Percentiles rank a stretch among this genome's conserved stretches.
Evolutionary conservation across 164 flowering plant genomes (phyloP).

Genomic region (Berberis vulgaris): DNA sequence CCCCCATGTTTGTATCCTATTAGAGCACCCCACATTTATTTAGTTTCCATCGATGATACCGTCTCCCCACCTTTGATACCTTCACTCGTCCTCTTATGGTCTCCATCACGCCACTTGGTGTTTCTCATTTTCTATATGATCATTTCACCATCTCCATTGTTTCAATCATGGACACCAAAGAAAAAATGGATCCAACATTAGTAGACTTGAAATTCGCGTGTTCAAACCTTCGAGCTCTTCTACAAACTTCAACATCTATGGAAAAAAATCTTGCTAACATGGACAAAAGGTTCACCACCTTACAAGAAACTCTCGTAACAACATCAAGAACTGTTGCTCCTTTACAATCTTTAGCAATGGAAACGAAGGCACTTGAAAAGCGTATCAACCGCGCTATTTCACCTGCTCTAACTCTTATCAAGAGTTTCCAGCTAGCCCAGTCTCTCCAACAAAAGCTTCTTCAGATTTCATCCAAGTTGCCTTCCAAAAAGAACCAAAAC

Average conservation of each 20-base stretch:
- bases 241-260: slow-evolving; percentile 23
- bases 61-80: too few species aligned
- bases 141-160: too few species aligned
- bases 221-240: slow-evolving; percentile 35
- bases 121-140: too few species aligned
- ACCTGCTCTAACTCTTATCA: slow-evolving; percentile 47
- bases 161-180: neutral
- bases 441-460: slow-evolving; percentile 45
- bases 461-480: slow-evolving; percentile 23
- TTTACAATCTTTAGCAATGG: slow-evolving; percentile 46
- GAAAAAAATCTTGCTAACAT: slow-evolving; percentile 27
- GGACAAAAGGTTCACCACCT: slow-evolving; percentile 28
- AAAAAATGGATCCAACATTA: slow-evolving; percentile 15
- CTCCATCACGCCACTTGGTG: too few species aligned
- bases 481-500: slow-evolving; percentile 13
- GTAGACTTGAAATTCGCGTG: slow-evolving; percentile 34
- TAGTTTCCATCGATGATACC: too few species aligned
- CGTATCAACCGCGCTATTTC: slow-evolving; percentile 59
- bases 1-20: too few species aligned
- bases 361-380: slow-evolving; percentile 53
- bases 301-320: slow-evolving; percentile 24
- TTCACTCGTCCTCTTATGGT: too few species aligned
- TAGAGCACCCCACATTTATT: too few species aligned
- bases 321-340: slow-evolving; percentile 43
- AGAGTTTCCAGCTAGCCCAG: slow-evolving; percentile 44